Base-by-base conservation (phyloP, 768 basidiomycete species). In the Psilocybe sp. region DNA sequence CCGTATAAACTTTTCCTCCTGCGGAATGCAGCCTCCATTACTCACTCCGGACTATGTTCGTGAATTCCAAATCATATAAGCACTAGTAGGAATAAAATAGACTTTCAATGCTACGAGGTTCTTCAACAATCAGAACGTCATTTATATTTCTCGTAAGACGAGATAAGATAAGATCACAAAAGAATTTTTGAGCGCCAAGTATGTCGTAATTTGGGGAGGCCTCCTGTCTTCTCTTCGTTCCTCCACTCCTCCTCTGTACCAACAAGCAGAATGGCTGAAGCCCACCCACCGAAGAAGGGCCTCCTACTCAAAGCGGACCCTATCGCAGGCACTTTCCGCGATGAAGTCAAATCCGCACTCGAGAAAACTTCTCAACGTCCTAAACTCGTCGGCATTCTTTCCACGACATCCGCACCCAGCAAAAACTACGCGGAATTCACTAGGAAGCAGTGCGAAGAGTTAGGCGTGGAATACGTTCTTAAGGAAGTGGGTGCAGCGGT, bases 381-480 rank as follows among this genome's bases (percentile, higher is more conserved):
- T 2, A 89, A 84, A 61, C 77, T 99, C 20, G 85, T 98, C 45
- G 96, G 95, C 1, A 96, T 98, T 58, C 77, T 99, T 19, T 87
- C 91, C 0, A 96, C 93, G 1, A 80, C 85, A 1, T 84, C 85
- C 4, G 81, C 81, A 6, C 91, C 92, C 0, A 91, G 89, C 67
- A 81, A 77, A 57, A 80, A 77, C 58, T 96, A 96, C 60, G 87
- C 92, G 7, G 85, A 95, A 52, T 98, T 97, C 65, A 98, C 97
- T 28, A 77, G 77, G 64, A 94, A 86, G 64, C 92, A 95, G 58
- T 98, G 97, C 66, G 82, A 88, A 37, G 85, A 82, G 34, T 77
- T 98, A 23, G 95, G 94, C 0, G 84, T 99, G 45, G 80, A 85
- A 33, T 99, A 93, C 64, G 84, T 90, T 44, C 74, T 99, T 51